phyloP scores from a whole-genome alignment of 352 stramenopile genomes.

The Saprolegnia parasitica region DNA sequence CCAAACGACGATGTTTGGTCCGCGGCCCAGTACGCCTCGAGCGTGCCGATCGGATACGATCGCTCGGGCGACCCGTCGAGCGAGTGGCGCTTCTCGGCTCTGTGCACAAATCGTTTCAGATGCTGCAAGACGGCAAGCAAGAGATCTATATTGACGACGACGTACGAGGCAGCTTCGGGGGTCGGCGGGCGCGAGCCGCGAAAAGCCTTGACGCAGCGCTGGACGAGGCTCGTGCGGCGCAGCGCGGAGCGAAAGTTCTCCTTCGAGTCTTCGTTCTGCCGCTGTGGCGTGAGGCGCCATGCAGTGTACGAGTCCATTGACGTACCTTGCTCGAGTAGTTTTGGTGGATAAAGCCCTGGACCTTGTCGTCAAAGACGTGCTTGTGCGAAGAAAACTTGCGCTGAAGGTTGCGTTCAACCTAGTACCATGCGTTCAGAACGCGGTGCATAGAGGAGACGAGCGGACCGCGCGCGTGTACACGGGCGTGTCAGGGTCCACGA shows the following conservation, averaged over 20 bases:
- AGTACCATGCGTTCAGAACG: not conserved
- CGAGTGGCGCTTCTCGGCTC: not conserved
- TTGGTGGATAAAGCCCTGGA: constrained; percentile 84
- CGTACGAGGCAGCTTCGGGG: constrained; percentile 1
- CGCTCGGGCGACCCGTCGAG: constrained; percentile 2
- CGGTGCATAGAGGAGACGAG: not conserved
- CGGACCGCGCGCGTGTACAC: constrained; percentile 22
- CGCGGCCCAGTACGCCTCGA: not conserved
- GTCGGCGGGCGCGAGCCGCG: not conserved
- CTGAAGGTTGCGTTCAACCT: constrained; percentile 65
- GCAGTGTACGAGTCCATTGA: too few relatives aligned
- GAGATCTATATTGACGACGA: constrained; percentile 1
- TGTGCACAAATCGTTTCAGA: not conserved
- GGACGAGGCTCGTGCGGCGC: constrained; percentile 66
- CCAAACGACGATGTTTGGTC: constrained; percentile 34
- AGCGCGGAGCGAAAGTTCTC: constrained; percentile 54
- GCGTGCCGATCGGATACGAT: constrained; percentile 9
- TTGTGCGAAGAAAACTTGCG: constrained; percentile 69
- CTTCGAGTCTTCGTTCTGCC: constrained; percentile 51
- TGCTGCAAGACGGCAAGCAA: not conserved
- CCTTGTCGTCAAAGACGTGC: constrained; percentile 80
- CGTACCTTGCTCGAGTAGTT: constrained; percentile 73
- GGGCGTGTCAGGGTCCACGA: constrained; percentile 26
- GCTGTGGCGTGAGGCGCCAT: too few relatives aligned
- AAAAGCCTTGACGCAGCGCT: constrained; percentile 44